Evolutionary conservation across 768 basidiomycete species (phyloP).

Genomic region (Peribolospora baueri): DNA sequence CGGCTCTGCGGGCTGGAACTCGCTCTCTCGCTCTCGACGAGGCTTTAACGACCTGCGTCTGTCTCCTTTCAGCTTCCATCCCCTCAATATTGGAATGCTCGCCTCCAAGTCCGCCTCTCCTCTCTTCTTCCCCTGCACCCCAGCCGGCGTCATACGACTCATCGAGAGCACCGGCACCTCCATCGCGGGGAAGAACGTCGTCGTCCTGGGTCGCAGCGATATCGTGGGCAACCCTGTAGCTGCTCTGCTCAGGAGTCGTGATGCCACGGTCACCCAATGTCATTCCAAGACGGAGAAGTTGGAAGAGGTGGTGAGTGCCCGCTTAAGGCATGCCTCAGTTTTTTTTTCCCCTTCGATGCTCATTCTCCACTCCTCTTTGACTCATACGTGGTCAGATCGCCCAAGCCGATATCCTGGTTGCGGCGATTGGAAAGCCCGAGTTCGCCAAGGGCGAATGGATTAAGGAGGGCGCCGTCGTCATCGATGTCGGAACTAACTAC

Average conservation of each 20-base stretch:
- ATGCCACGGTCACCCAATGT: constrained; percentile 95
- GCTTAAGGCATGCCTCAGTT: neutral
- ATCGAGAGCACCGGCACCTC: constrained; percentile 62
- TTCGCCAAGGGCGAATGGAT: constrained; percentile 84
- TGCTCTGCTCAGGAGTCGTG: constrained; percentile 61
- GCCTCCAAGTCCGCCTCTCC: constrained; percentile 72
- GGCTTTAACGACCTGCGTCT: neutral
- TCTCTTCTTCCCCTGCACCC: constrained; percentile 83
- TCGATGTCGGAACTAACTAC: constrained; percentile 96
- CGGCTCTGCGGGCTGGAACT: neutral
- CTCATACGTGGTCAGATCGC: constrained; percentile 32
- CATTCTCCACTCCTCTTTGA: neutral
- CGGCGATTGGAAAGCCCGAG: constrained; percentile 82
- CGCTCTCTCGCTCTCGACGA: neutral
- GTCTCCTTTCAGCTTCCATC: constrained; percentile 49
- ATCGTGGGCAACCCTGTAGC: constrained; percentile 93
- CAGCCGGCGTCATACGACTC: constrained; percentile 70
- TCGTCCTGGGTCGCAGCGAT: constrained; percentile 88
- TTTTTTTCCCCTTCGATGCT: neutral
- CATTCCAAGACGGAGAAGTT: constrained; percentile 74
- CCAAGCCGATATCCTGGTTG: constrained; percentile 73
- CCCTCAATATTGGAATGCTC: constrained; percentile 89
- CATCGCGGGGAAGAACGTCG: constrained; percentile 54
- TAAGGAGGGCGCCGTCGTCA: constrained; percentile 80
- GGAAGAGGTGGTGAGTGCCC: constrained; percentile 37